Evolutionary conservation across 129 eudicot species (phyloP).

Genomic region (Flaveria brownii): DNA sequence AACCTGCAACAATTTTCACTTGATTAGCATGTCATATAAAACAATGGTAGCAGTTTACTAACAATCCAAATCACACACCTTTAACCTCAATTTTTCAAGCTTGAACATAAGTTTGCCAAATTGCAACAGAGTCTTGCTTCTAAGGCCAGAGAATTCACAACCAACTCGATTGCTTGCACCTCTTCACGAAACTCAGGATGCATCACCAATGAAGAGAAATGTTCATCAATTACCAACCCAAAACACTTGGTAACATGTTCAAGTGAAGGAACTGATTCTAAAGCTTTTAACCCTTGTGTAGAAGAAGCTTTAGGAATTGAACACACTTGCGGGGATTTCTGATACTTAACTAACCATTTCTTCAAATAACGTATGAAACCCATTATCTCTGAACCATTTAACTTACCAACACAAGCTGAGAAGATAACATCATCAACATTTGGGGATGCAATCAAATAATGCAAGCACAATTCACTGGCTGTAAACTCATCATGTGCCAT

Average conservation of each 20-base stretch:
- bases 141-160: conserved; percentile 55
- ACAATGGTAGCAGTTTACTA: neutral
- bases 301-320: conserved; percentile 48
- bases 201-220: conserved; percentile 73
- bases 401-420: conserved; percentile 63
- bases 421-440: conserved; percentile 75
- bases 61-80: conserved; percentile 32
- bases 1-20: conserved; percentile 18
- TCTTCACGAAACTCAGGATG: conserved; percentile 72
- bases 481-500: conserved; percentile 75
- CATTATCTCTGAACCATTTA: conserved; percentile 64
- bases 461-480: conserved; percentile 64
- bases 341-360: conserved; percentile 78
- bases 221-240: conserved; percentile 77
- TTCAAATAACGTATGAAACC: conserved; percentile 59
- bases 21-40: neutral
- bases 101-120: conserved; percentile 43
- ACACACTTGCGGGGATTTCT: conserved; percentile 65
- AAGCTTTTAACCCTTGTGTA: conserved; percentile 42
- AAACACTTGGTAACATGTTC: conserved; percentile 58
- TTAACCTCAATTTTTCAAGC: conserved; percentile 34
- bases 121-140: conserved; percentile 66
- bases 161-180: conserved; percentile 47
- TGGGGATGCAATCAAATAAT: conserved; percentile 53
- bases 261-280: conserved; percentile 66